A percentile compares a stretch with the other conserved stretches of the same genome.
These are phyloP conservation scores for Blastomyces gilchristii DNA, from an alignment of 2,329 filamentous ascomycete species.

Conservation along the genomic window DNA sequence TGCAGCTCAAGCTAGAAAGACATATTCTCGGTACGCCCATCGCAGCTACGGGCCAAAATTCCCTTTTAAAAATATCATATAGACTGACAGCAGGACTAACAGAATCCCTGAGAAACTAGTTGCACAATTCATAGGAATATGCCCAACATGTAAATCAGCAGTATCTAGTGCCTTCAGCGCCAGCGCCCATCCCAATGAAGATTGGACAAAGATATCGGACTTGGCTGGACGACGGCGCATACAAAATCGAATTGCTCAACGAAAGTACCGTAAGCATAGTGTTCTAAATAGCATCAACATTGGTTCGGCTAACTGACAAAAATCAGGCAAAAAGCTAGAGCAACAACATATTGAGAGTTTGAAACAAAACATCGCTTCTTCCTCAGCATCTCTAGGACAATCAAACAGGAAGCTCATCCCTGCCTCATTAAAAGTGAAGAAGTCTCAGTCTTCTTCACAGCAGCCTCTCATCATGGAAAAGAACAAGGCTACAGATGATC, in stretches of 20 bases:
- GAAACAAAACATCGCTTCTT: slow-evolving; percentile 36
- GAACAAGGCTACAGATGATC: slow-evolving; percentile 19
- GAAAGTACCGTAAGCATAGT: slow-evolving; percentile 70
- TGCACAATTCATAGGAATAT: slow-evolving; percentile 41
- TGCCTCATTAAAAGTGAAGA: not conserved
- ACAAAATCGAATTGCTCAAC: slow-evolving; percentile 94
- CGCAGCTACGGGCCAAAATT: not conserved
- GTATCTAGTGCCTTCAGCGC: no score
- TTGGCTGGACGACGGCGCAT: slow-evolving; percentile 86
- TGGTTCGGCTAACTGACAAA: slow-evolving; percentile 5
- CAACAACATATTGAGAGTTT: slow-evolving; percentile 55
- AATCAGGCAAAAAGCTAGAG: slow-evolving; percentile 52
- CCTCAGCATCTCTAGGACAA: slow-evolving; percentile 52
- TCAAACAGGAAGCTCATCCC: slow-evolving; percentile 41
- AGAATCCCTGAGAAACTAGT: slow-evolving; percentile 36
- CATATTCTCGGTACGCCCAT: slow-evolving; percentile 37
- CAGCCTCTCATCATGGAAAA: slow-evolving; percentile 18
- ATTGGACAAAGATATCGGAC: slow-evolving; percentile 99
- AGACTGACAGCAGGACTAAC: slow-evolving; percentile 28
- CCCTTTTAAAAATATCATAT: not conserved
- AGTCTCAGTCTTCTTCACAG: slow-evolving; percentile 5
- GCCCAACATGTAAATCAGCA: slow-evolving; percentile 35
- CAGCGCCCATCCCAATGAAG: slow-evolving; percentile 71
- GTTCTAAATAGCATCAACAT: no score
- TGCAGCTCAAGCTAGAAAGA: slow-evolving; percentile 39